Base-by-base conservation (phyloP, 495 filamentous ascomycete species). In the Cercophora scortea region DNA sequence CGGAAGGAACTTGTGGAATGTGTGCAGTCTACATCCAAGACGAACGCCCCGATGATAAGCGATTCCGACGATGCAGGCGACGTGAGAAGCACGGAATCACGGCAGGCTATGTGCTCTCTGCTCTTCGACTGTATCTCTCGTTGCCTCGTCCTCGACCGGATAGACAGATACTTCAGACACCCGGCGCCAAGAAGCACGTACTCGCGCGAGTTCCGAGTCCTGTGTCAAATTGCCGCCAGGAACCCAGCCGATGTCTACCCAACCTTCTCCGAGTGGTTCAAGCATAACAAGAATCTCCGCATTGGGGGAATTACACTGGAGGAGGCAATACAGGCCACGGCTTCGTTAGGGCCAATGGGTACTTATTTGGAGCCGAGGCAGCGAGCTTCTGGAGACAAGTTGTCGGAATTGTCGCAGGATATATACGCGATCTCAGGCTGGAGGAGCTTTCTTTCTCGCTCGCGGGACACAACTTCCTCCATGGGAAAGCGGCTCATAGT, bases 401-500 rank as follows among this genome's bases (percentile, higher is more conserved):
- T 25, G 25, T 25, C 25, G 25, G 25, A 25, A 5, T 5, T 5
- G 25, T 25, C 25, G 25, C 25, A 25, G 25, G 25, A 25, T 25
- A 25, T 25, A 25, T 2, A 25, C 25, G 25, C 25, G 7, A 16
- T 41, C 10, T 11, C 32, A 16, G 36, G 40, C 34, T 47, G 51
- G 38, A 35, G 42, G 16, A 46, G 43, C 34, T 47, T 47, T 15
- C 16, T 46, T 0, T 40, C 44, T 7, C 51, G 51, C 3, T 35
- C 25, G 6, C 44, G 51, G 25, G 38, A 41, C 8, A 47, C 44
- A 3, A 42, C 51, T 33, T 42, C n/a, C 18, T 32, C 16, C 19
- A 47, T 16, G 44, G 51, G 43, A 16, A 42, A 16, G 38, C 16
- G 44, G 18, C 51, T 47, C 6, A 53, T 53, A 43, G 51, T 53